phyloP scores from a whole-genome alignment of 768 basidiomycete species.

The button mushroom (Agaricus bisporus) region DNA sequence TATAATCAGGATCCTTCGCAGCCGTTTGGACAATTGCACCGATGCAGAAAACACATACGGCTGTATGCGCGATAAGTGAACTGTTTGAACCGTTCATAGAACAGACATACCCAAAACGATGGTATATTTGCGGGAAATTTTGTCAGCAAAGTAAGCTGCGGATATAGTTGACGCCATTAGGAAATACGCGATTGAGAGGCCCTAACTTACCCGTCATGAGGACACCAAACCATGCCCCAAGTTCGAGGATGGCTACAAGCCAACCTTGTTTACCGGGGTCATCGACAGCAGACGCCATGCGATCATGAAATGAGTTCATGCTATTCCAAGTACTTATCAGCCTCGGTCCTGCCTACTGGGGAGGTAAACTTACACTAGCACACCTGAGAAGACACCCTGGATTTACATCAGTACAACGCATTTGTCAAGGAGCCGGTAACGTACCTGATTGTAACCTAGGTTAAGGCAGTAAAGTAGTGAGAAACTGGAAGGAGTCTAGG shows the following conservation, averaged over 20 bases:
- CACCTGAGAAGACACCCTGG: conserved; percentile 73
- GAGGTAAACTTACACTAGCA: conserved; percentile 44
- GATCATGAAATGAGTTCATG: conserved; percentile 44
- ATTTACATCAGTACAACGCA: background rate
- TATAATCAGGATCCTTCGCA: conserved; percentile 50
- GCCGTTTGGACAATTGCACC: conserved; percentile 72
- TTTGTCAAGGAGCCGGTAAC: conserved; percentile 2
- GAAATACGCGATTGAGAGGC: background rate
- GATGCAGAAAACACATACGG: conserved; percentile 56
- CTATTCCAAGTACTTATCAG: conserved; percentile 17
- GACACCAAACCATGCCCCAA: conserved; percentile 74
- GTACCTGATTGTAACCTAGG: conserved; percentile 60
- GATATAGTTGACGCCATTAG: background rate
- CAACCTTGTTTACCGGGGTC: conserved; percentile 57
- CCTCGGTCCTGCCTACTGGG: background rate
- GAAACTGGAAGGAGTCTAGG: background rate
- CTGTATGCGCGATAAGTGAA: conserved; percentile 19
- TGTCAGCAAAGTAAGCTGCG: conserved; percentile 59
- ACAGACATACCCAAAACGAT: conserved; percentile 44
- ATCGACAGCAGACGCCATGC: conserved; percentile 51
- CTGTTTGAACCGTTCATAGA: background rate
- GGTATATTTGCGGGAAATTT: conserved; percentile 67
- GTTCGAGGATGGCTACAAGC: conserved; percentile 69
- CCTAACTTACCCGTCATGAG: conserved; percentile 48
- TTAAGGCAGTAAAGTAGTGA: conserved; percentile 1